Evolutionary conservation across 2,329 filamentous ascomycete genomes (phyloP).

Genomic region (Trichoderma atrobrunneum): DNA sequence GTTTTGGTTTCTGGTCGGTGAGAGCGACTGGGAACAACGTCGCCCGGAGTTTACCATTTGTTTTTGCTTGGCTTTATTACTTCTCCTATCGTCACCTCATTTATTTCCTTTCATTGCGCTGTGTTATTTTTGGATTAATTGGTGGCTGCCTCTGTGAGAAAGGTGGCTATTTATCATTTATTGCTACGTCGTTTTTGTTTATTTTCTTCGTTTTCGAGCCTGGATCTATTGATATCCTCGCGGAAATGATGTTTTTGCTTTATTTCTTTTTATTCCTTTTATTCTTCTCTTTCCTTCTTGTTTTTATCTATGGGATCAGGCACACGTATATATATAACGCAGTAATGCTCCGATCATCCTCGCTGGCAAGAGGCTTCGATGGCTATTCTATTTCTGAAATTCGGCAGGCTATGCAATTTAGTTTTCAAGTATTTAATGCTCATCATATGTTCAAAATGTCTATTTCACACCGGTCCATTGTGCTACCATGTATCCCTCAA

Average conservation of each 20-base stretch:
- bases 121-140: background rate
- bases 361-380: background rate
- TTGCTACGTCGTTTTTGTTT: background rate
- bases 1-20: slow-evolving; percentile 36
- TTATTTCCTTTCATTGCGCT: background rate
- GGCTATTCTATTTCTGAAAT: background rate
- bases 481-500: background rate
- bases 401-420: background rate
- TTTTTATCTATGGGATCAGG: background rate
- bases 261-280: background rate
- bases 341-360: background rate
- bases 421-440: background rate
- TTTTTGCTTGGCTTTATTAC: background rate
- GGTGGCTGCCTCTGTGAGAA: background rate
- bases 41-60: slow-evolving; percentile 19
- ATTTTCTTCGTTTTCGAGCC: background rate
- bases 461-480: background rate
- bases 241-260: background rate
- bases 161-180: background rate
- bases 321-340: background rate
- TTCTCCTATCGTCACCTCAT: background rate
- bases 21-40: slow-evolving; percentile 36
- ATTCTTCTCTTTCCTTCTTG: background rate
- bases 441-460: background rate
- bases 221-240: background rate